Percentiles rank a stretch among this genome's conserved stretches.
phyloP scores from a whole-genome alignment of 768 basidiomycete species.

The Xerocomellus intermedius region DNA sequence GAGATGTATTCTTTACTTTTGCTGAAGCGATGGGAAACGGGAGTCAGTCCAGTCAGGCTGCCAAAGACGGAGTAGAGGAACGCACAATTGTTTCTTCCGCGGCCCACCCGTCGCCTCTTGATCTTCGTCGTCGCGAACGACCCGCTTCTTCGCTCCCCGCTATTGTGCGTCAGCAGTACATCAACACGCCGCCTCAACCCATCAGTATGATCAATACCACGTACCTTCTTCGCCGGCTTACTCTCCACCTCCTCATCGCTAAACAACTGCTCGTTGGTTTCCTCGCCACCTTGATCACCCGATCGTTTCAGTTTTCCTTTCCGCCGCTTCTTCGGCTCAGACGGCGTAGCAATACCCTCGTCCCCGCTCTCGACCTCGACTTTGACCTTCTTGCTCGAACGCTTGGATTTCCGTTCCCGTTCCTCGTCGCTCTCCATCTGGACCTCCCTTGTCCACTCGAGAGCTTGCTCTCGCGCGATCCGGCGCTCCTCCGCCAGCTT shows the following conservation, averaged over 20 bases:
- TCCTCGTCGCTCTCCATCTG: constrained; percentile 77
- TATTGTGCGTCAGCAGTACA: constrained; percentile 13
- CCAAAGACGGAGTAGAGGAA: constrained; percentile 3
- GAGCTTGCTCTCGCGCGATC: constrained; percentile 72
- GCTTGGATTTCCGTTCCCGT: constrained; percentile 62
- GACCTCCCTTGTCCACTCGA: constrained; percentile 71
- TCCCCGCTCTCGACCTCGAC: constrained; percentile 52
- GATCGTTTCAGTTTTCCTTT: constrained; percentile 70
- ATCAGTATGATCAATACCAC: constrained; percentile 8
- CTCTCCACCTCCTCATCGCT: constrained; percentile 63
- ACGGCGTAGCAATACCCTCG: constrained; percentile 34
- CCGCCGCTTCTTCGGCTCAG: constrained; percentile 74
- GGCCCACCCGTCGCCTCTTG: constrained; percentile 63
- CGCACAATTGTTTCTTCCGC: constrained; percentile 77
- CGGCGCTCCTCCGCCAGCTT: constrained; percentile 79
- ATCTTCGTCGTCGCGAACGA: constrained; percentile 75
- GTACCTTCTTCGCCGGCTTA: constrained; percentile 69
- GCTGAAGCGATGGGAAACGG: constrained; percentile 38
- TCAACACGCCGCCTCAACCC: background rate
- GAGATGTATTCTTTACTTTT: constrained; percentile 88
- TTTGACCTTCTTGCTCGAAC: constrained; percentile 51
- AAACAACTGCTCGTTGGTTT: constrained; percentile 63
- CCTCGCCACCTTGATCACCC: constrained; percentile 49
- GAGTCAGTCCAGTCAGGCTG: background rate
- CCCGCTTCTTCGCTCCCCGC: constrained; percentile 65